A percentile compares a stretch with the other conserved stretches of the same genome.
Evolutionary conservation across 1,139 yeast genomes (phyloP).

Genomic region (Zygoascus hellenicus): DNA sequence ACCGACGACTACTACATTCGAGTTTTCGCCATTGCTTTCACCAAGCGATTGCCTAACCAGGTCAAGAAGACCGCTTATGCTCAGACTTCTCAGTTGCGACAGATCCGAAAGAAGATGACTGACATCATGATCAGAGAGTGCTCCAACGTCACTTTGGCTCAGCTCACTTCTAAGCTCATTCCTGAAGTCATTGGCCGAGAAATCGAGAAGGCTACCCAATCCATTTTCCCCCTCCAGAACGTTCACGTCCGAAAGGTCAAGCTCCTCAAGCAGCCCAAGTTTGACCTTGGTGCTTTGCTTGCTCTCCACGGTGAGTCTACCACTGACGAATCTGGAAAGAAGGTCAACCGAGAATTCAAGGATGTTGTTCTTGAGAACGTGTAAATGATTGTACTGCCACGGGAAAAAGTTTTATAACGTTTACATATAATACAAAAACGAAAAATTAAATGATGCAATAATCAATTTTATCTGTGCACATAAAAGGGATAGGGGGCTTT

Average conservation of each 20-base stretch:
- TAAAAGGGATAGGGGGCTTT: too few species aligned
- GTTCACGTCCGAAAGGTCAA: conserved; percentile 90
- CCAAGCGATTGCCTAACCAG: conserved; percentile 86
- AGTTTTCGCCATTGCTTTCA: conserved; percentile 86
- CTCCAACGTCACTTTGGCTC: conserved; percentile 76
- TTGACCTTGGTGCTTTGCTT: conserved; percentile 81
- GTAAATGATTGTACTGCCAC: conserved; percentile 36
- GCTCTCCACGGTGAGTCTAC: conserved; percentile 86
- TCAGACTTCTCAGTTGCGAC: conserved; percentile 85
- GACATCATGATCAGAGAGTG: conserved; percentile 86
- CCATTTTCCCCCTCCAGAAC: conserved; percentile 85
- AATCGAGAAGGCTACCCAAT: conserved; percentile 78
- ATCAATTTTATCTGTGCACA: too few species aligned
- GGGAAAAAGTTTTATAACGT: conserved; percentile 6
- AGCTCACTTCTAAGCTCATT: conserved; percentile 80
- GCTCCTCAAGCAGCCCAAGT: conserved; percentile 86
- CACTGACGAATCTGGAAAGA: conserved; percentile 82
- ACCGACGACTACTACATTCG: conserved; percentile 86
- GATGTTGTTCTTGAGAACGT: conserved; percentile 85
- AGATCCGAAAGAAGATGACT: conserved; percentile 77
- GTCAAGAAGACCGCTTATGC: conserved; percentile 89
- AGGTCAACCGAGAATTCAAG: conserved; percentile 82
- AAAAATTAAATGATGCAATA: too few species aligned
- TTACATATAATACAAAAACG: conserved; percentile 4
- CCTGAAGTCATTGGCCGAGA: conserved; percentile 91